These are phyloP conservation scores for Paramyrothecium sp. DNA, from an alignment of 2,329 filamentous ascomycete genomes.

Conservation along the genomic window DNA sequence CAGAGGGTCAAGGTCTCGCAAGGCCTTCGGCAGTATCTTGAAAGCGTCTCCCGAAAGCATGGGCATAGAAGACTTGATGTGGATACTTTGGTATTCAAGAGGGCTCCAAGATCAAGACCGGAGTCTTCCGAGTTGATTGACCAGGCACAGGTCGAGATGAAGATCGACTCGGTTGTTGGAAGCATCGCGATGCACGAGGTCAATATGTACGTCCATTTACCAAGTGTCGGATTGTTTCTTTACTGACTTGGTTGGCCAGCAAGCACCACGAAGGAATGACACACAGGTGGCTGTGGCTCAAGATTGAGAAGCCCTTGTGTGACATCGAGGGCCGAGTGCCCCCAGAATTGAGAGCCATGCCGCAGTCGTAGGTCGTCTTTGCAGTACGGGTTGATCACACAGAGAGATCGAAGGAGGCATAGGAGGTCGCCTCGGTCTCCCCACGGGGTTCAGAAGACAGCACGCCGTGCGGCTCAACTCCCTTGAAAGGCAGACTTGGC, in stretches of 20 bases:
- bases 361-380: constrained; percentile 13
- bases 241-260: constrained; percentile 1
- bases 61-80: constrained; percentile 20
- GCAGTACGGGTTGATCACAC: constrained; percentile 15
- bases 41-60: constrained; percentile 11
- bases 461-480: constrained; percentile 9
- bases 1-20: not conserved
- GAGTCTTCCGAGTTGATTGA: not conserved
- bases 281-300: constrained; percentile 20
- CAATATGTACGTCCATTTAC: constrained; percentile 13
- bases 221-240: not conserved
- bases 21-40: constrained; percentile 12
- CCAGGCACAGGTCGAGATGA: not conserved
- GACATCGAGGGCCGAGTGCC: constrained; percentile 3
- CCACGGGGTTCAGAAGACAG: not conserved
- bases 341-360: constrained; percentile 5
- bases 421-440: constrained; percentile 11
- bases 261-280: not conserved
- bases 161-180: constrained; percentile 9
- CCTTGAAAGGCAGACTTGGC: no score
- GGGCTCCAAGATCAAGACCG: not conserved
- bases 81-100: constrained; percentile 16
- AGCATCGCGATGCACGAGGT: constrained; percentile 17
- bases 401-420: constrained; percentile 16
- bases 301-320: constrained; percentile 17